phyloP scores from a whole-genome alignment of 352 stramenopile species.

The Blastocystis sp. region DNA sequence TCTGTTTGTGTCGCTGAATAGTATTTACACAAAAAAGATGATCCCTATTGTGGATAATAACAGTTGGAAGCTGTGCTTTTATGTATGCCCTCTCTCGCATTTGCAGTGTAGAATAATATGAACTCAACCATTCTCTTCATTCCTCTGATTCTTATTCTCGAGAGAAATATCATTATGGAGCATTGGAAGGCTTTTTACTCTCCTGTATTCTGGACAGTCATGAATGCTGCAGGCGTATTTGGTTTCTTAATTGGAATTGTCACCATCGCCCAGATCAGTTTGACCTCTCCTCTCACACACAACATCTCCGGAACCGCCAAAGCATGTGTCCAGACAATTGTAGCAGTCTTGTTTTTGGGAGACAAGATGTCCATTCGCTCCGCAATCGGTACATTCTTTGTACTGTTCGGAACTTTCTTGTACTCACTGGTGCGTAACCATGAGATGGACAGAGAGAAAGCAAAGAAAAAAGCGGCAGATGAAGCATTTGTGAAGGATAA shows the following conservation, averaged over 20 bases:
- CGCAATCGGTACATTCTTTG: slow-evolving; percentile 71
- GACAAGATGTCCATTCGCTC: slow-evolving; percentile 72
- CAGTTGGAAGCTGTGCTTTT: slow-evolving; percentile 61
- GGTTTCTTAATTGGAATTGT: slow-evolving; percentile 81
- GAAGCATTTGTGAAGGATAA: background rate
- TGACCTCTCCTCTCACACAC: slow-evolving; percentile 75
- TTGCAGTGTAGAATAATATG: slow-evolving; percentile 77
- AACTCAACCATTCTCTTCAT: slow-evolving; percentile 76
- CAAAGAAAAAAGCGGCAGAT: background rate
- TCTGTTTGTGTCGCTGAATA: slow-evolving; percentile 78
- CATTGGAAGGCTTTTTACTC: slow-evolving; percentile 63
- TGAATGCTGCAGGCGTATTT: slow-evolving; percentile 74
- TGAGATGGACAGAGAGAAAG: slow-evolving; percentile 45
- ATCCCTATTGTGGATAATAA: slow-evolving; percentile 70
- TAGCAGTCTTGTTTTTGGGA: slow-evolving; percentile 77
- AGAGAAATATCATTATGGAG: slow-evolving; percentile 66
- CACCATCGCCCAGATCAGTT: slow-evolving; percentile 76
- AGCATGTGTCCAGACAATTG: slow-evolving; percentile 72
- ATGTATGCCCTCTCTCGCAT: background rate
- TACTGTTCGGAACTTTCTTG: slow-evolving; percentile 71
- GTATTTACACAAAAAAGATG: slow-evolving; percentile 79
- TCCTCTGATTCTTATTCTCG: slow-evolving; percentile 73
- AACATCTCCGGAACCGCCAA: slow-evolving; percentile 80
- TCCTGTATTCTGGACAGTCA: slow-evolving; percentile 71
- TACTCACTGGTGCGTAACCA: slow-evolving; percentile 68